A percentile compares a stretch with the other conserved stretches of the same genome.
Evolutionary conservation across 2,329 filamentous ascomycete species (phyloP).

Genomic region (Coleophoma cylindrospora): DNA sequence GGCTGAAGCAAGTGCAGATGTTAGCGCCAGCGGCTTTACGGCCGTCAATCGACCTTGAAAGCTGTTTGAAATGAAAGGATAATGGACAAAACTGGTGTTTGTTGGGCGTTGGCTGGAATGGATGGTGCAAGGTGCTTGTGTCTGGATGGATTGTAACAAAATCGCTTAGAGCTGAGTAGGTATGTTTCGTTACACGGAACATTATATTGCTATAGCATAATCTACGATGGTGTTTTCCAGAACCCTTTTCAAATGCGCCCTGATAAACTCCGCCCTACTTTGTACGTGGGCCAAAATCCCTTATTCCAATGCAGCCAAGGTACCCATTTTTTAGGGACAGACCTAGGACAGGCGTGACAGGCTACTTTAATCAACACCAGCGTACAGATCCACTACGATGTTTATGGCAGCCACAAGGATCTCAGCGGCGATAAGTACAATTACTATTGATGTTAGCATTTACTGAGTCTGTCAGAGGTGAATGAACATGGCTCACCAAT

Average conservation of each 20-base stretch:
- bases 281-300: neutral
- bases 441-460: conserved; percentile 52
- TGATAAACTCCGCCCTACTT: neutral
- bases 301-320: neutral
- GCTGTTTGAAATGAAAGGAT: neutral
- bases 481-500: conserved; percentile 59
- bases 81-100: too few species aligned
- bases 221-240: neutral
- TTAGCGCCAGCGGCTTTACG: conserved; percentile 21
- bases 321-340: neutral
- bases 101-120: neutral
- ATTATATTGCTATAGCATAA: neutral
- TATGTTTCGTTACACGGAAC: neutral
- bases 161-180: too few species aligned
- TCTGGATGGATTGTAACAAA: too few species aligned
- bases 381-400: conserved; percentile 91
- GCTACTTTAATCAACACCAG: conserved; percentile 48
- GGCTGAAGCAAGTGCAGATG: conserved; percentile 9
- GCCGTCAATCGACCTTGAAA: conserved; percentile 18
- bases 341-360: neutral
- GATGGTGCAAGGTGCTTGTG: neutral
- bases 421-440: conserved; percentile 91
- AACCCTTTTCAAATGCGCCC: neutral
- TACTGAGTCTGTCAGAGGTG: neutral
- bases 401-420: conserved; percentile 91